These are phyloP conservation scores for Aspergillus awamori DNA, from an alignment of 2,329 filamentous ascomycete species.

Conservation along the genomic window DNA sequence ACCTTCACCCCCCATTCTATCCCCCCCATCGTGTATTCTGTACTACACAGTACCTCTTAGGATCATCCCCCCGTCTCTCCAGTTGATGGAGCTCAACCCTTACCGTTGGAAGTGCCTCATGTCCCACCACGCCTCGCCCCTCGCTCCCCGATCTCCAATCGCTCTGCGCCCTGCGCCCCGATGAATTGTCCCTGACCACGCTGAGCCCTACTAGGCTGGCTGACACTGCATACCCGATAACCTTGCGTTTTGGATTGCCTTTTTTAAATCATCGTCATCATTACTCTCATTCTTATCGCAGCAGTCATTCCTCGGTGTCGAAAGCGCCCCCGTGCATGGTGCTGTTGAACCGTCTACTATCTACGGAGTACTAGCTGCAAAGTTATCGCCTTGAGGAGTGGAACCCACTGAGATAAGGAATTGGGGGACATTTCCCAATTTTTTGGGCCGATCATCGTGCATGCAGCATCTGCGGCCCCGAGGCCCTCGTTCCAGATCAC, in stretches of 20 bases:
- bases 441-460: slow-evolving; percentile 4
- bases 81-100: neutral
- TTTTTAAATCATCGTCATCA: no score
- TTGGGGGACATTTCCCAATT: neutral
- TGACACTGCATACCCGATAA: slow-evolving; percentile 11
- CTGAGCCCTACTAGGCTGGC: slow-evolving; percentile 8
- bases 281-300: slow-evolving; percentile 3
- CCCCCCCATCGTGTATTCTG: neutral
- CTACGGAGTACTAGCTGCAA: no score
- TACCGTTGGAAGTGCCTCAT: slow-evolving; percentile 16
- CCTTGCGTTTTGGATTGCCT: neutral
- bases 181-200: slow-evolving; percentile 22
- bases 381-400: no score
- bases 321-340: neutral
- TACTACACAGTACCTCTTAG: neutral
- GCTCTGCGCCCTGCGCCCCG: slow-evolving; percentile 11
- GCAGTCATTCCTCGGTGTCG: neutral
- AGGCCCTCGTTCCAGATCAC: slow-evolving; percentile 7
- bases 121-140: slow-evolving; percentile 22
- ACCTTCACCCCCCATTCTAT: no score
- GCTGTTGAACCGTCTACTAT: neutral
- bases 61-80: no score
- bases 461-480: slow-evolving; percentile 2
- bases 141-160: slow-evolving; percentile 15
- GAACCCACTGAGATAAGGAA: neutral